phyloP scores from a whole-genome alignment of 768 basidiomycete species.

The Candolleomyces aberdarensis region DNA sequence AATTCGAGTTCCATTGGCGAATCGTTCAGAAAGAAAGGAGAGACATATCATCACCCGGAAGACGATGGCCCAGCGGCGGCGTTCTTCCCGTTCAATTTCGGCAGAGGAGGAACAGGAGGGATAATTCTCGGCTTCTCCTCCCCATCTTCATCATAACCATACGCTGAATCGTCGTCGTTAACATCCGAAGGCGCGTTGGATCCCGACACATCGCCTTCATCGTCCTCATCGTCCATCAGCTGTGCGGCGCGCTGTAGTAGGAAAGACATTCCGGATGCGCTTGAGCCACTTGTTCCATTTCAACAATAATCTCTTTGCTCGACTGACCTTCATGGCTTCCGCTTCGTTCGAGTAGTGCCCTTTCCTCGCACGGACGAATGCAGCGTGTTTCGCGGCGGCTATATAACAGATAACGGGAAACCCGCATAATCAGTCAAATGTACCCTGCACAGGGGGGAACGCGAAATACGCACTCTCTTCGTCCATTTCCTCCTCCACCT shows the following conservation, averaged over 20 bases:
- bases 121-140: not conserved
- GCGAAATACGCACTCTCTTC: constrained; percentile 64
- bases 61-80: not conserved
- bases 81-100: constrained; percentile 5
- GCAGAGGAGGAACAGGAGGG: constrained; percentile 7
- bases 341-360: constrained; percentile 90
- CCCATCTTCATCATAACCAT: not conserved
- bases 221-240: constrained; percentile 26
- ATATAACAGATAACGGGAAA: not conserved
- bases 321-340: constrained; percentile 83
- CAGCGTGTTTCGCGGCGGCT: constrained; percentile 84
- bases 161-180: not conserved
- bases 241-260: constrained; percentile 54
- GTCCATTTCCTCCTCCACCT: constrained; percentile 82
- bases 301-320: not conserved
- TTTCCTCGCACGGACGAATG: constrained; percentile 75
- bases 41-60: not conserved
- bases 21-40: too few relatives aligned
- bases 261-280: constrained; percentile 1
- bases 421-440: not conserved
- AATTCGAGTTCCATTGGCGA: too few relatives aligned
- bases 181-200: not conserved
- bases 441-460: not conserved
- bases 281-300: not conserved
- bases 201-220: not conserved